Evolutionary conservation across 2,329 filamentous ascomycete species (phyloP).

Genomic region (Fusarium annulatum): DNA sequence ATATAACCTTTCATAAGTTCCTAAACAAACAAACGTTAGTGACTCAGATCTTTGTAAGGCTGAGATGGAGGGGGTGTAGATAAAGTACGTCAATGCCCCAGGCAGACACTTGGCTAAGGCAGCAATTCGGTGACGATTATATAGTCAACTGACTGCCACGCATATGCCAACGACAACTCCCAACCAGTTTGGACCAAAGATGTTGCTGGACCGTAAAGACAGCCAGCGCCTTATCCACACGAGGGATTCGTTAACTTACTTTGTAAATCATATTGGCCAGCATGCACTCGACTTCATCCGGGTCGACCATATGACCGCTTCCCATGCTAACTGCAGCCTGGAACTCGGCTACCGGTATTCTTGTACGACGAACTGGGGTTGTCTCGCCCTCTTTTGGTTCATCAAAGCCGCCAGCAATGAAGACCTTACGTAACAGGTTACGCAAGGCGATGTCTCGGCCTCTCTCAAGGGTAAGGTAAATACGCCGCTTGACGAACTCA

Average conservation of each 20-base stretch:
- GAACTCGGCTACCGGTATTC: slow-evolving; percentile 87
- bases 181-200: not conserved
- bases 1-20: slow-evolving; percentile 99
- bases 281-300: slow-evolving; percentile 95
- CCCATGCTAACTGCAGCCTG: slow-evolving; percentile 83
- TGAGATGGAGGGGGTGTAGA: slow-evolving; percentile 35
- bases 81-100: slow-evolving; percentile 37
- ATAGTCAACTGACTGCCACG: slow-evolving; percentile 41
- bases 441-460: slow-evolving; percentile 91
- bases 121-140: slow-evolving; percentile 42
- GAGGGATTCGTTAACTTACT: slow-evolving; percentile 61
- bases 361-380: slow-evolving; percentile 74
- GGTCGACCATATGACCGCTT: slow-evolving; percentile 75
- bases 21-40: slow-evolving; percentile 60
- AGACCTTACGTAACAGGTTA: slow-evolving; percentile 93
- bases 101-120: slow-evolving; percentile 38
- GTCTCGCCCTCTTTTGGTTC: slow-evolving; percentile 76
- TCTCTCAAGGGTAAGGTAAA: slow-evolving; percentile 93
- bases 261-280: slow-evolving; percentile 99
- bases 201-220: not conserved
- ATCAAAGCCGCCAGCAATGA: slow-evolving; percentile 84
- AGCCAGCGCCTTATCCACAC: slow-evolving; percentile 8
- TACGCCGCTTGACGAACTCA: slow-evolving; percentile 92
- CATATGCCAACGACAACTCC: slow-evolving; percentile 13
- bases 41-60: slow-evolving; percentile 47